Base-by-base conservation (phyloP, 2,329 filamentous ascomycete genomes). In the Talaromyces sp. region DNA sequence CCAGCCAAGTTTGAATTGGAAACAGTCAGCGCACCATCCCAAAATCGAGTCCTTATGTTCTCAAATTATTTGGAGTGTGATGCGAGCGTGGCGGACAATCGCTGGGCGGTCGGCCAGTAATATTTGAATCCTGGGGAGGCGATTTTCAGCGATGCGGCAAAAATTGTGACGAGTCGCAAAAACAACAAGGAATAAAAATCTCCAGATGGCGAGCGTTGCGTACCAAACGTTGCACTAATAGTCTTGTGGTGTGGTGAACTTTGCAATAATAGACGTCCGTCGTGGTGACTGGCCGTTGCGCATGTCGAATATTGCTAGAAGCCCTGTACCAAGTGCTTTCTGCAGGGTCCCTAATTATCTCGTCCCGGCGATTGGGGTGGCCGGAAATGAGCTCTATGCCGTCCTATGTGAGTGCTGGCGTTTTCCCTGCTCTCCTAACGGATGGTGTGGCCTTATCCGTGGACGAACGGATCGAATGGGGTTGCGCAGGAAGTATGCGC, bases 401-500 rank as follows among this genome's bases (percentile, higher is more conserved):
- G 38, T 43, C 9, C 38, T 43, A 43, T 7, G 41, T 19, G 41
- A 46, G 14, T 13, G 43, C 5, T 7, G n/a, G 41, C 17, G 41
- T 5, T 19, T 19, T 43, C n/a, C 14, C 7, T 21, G 41, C 8
- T 19, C 17, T 46, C 19, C 41, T 46, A 19, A 46, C 5, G 10
- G n/a, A 8, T 2, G 55, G 9, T 24, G 26, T 29, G 26, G 32
- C 41, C 29, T n/a, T 50, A 24, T 21, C n/a, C 26, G 21, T 50
- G 29, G 9, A 46, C 32, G 17, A 41, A 14, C 38, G 49, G 26
- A 29, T 52, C 59, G 49, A 58, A 58, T 61, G 53, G 58, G 53
- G 29, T 29, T 29, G 52, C 31, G 56, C 50, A 50, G 59, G 59
- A 61, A 35, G 49, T 61, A 61, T 61, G 59, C 51, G 58, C 49